These are phyloP conservation scores for Microsporum ferrugineum DNA, from an alignment of 2,329 filamentous ascomycete species.

Conservation along the genomic window DNA sequence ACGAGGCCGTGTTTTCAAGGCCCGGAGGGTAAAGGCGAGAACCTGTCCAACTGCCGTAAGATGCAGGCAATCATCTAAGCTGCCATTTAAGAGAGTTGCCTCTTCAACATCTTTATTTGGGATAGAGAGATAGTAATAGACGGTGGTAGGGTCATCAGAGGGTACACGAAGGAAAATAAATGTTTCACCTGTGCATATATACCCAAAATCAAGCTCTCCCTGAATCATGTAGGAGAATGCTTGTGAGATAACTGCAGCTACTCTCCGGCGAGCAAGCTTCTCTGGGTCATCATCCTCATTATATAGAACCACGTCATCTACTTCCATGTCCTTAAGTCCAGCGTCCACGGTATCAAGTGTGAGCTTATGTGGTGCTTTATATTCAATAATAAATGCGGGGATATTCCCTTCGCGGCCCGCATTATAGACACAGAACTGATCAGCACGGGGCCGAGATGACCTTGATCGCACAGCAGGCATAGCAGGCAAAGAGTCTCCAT, in stretches of 20 bases:
- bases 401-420: constrained; percentile 14
- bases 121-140: constrained; percentile 26
- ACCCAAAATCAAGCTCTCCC: constrained; percentile 35
- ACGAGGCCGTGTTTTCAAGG: constrained; percentile 15
- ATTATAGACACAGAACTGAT: constrained; percentile 29
- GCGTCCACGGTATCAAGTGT: constrained; percentile 32
- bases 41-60: constrained; percentile 24
- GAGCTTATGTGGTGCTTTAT: constrained; percentile 41
- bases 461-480: background rate
- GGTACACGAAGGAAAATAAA: constrained; percentile 35
- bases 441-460: constrained; percentile 18
- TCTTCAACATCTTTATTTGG: constrained; percentile 22
- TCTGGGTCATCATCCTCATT: constrained; percentile 19
- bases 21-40: constrained; percentile 22
- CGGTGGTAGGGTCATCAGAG: constrained; percentile 19
- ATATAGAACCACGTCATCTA: constrained; percentile 29
- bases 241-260: constrained; percentile 37
- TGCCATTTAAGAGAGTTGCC: constrained; percentile 15
- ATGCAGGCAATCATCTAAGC: constrained; percentile 15
- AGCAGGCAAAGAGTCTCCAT: background rate
- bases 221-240: constrained; percentile 43
- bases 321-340: constrained; percentile 34
- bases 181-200: constrained; percentile 34
- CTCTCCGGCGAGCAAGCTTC: constrained; percentile 21
- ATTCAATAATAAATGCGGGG: constrained; percentile 29